Evolutionary conservation across 2,329 filamentous ascomycete species (phyloP), one percentile per base, ranked within the genome.

Genomic region (Alternaria angustiovoidea): DNA sequence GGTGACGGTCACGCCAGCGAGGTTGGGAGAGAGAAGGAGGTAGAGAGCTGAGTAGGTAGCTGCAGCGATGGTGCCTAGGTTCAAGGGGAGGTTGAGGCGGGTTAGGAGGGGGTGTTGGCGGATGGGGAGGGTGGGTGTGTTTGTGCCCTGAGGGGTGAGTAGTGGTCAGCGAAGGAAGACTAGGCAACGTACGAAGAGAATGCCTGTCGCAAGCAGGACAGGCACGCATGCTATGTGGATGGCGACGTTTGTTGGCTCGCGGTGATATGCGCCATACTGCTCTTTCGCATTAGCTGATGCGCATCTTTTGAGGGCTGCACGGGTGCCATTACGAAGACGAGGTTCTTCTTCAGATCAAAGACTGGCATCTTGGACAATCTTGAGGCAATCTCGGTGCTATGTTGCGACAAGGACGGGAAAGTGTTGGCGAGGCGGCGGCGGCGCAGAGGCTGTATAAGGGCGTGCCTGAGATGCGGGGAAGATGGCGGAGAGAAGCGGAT

Each of bases 191-290:
- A 94, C 91, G 75, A 94, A 84, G 62, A 90, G 83, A 72, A 94
- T 89, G 30, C 82, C 86, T 2, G 90, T 89, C 68, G 90, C 84
- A 54, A 94, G 81, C 51, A 94, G 88, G 58, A 91, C 75, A 26
- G 92, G 92, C 51, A 95, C 91, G 75, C 90, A 94, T 57, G 87
- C 81, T 81, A 93, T 90, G 78, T 95, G 92, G 70, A 95, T 94
- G 64, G 83, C 84, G 59, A 94, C 81, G 75, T 95, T 95, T 78
- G 90, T 83, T 85, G 86, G 82, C 78, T 94, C 88, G 75, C 91
- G 88, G 79, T 95, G 92, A 77, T 94, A 94, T 60, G 91, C 87
- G 77, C 91, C 92, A 81, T 95, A 95, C 91, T 94, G 54, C 32
- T 4, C 26, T 18, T 60, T 26, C 47, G 38, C 20, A 38, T 49